Evolutionary conservation across 495 filamentous ascomycete species (phyloP), one percentile per base, ranked within the genome.

Genomic region (Aspergillus sparsus): DNA sequence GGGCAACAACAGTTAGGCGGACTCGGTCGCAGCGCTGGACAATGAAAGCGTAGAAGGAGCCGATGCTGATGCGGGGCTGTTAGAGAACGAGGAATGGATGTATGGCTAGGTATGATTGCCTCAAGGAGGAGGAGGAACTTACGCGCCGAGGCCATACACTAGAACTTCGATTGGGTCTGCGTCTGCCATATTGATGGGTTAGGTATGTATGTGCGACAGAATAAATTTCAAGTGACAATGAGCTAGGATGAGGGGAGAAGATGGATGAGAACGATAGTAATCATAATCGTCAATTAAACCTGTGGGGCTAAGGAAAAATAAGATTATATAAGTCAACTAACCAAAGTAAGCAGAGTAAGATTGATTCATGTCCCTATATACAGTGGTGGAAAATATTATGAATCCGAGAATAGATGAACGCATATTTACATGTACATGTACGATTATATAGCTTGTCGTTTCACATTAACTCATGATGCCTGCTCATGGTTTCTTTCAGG

Each of bases 41-140:
- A 44, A 83, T 76, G 61, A 82, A 77, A 45, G 74, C 76, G 57
- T 79, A 79, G 64, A 79, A 77, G 54, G 74, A 79, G 68, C 76
- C 76, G 54, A 79, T 77, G 15, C 74, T 78, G 35, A 21, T 7
- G 21, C 21, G 21, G 10, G 18, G 15, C 44, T 13, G 16, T 9
- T 58, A 35, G 37, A 4, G 37, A 41, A 13, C 37, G 13, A 41
- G 55, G 52, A 15, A 18, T 44, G n/a, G n/a, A n/a, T 13, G 64
- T 39, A 18, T 50, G 45, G 31, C 18, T 2, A 36, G 9, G 31
- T 13, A 13, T 16, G 3, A 18, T 7, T 18, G 16, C 18, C 2
- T 0, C 15, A 31, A 33, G 21, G 41, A 21, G n/a, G 13, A 0
- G 10, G 16, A 7, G 21, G 32, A 16, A 67, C 74, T 62, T 58